These are phyloP conservation scores for Umbellularia californica DNA, from an alignment of 164 flowering plant genomes.

Conservation along the genomic window DNA sequence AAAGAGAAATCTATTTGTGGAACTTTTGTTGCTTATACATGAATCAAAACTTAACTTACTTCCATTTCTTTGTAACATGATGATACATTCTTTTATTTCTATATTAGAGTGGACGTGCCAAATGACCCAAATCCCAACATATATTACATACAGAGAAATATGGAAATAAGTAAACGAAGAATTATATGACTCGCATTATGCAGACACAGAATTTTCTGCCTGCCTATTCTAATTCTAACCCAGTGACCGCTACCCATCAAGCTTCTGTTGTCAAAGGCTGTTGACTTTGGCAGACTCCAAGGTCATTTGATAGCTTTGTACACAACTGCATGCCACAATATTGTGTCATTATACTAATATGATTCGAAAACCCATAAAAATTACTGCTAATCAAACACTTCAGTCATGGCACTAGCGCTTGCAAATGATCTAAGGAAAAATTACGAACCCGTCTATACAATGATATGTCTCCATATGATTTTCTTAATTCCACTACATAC, in stretches of 20 bases:
- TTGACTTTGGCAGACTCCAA: constrained; percentile 45
- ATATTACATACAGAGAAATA: no score
- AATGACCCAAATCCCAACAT: no score
- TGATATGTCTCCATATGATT: constrained; percentile 70
- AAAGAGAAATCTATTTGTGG: no score
- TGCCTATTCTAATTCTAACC: neutral
- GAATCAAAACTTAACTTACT: no score
- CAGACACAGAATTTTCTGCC: neutral
- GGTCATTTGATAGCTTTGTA: constrained; percentile 52
- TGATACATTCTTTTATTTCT: no score
- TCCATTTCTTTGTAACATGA: no score
- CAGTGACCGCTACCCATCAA: neutral
- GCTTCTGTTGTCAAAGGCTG: constrained; percentile 26
- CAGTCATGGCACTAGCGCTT: no score
- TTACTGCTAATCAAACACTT: no score
- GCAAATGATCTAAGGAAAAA: neutral
- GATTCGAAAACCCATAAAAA: no score
- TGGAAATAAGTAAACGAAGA: neutral
- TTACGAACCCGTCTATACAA: constrained; percentile 69
- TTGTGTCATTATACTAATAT: no score
- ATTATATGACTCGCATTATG: neutral
- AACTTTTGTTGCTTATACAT: no score
- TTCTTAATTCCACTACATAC: constrained; percentile 84
- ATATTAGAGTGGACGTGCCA: no score
- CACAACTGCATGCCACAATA: constrained; percentile 56